These are phyloP conservation scores for Amaranthus tricolor DNA, from an alignment of 179 eudicot genomes.

Conservation along the genomic window DNA sequence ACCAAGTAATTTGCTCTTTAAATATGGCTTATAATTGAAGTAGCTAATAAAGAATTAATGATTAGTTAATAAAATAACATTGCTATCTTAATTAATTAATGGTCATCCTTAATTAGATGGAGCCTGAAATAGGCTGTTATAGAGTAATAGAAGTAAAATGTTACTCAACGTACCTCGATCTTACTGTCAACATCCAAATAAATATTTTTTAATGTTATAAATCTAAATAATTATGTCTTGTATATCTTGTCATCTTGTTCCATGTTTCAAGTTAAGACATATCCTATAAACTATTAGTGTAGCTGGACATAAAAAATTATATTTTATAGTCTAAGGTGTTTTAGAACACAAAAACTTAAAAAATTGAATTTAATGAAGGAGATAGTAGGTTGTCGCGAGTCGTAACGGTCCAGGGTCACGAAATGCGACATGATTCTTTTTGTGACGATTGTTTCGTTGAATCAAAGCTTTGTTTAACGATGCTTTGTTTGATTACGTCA, in stretches of 20 bases:
- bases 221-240: background rate
- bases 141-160: background rate
- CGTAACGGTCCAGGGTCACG: too few species aligned
- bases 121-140: background rate
- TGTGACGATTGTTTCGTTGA: too few species aligned
- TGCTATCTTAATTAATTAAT: background rate
- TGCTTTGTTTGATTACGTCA: too few species aligned
- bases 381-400: too few species aligned
- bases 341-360: too few species aligned
- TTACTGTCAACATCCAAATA: background rate
- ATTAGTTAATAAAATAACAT: background rate
- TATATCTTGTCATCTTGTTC: background rate
- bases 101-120: conserved; percentile 1
- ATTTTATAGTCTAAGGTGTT: too few species aligned
- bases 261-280: too few species aligned
- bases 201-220: background rate
- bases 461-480: too few species aligned
- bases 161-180: background rate
- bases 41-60: background rate
- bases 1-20: conserved; percentile 1
- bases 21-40: background rate
- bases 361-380: too few species aligned
- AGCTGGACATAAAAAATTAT: too few species aligned
- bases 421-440: too few species aligned
- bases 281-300: too few species aligned